Percentiles rank a stretch among this genome's conserved stretches.
Conservation (phyloP, 164 flowering plant genomes). For the Vitis labrusca region DNA sequence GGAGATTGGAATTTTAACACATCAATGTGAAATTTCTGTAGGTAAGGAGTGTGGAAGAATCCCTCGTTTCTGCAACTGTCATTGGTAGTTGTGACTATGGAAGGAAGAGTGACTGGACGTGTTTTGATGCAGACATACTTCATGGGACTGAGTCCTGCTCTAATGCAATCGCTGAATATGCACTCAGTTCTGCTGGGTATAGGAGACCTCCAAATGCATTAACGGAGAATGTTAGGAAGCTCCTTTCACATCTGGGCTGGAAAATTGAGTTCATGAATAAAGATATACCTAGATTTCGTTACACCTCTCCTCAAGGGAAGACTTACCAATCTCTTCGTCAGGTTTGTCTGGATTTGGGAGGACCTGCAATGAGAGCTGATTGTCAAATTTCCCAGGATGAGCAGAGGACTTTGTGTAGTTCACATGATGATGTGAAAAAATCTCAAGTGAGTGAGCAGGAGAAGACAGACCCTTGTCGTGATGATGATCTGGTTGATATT, state of each 20-base stretch:
- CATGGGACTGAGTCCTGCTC: constrained; percentile 40
- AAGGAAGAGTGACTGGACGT: constrained; percentile 16
- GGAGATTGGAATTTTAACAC: no score
- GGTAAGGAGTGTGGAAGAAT: constrained; percentile 53
- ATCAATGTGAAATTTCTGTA: constrained; percentile 12
- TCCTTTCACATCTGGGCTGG: constrained; percentile 67
- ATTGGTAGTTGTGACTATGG: constrained; percentile 8
- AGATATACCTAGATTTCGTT: constrained; percentile 24
- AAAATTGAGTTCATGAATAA: constrained; percentile 36
- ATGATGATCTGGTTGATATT: not conserved
- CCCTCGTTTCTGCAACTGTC: constrained; percentile 33
- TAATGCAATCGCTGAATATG: constrained; percentile 36
- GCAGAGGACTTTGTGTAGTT: constrained; percentile 4
- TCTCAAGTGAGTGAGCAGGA: not conserved
- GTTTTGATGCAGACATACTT: constrained; percentile 24
- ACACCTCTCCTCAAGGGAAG: constrained; percentile 46
- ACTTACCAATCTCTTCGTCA: constrained; percentile 35
- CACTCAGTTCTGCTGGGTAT: not conserved
- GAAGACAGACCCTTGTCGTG: not conserved
- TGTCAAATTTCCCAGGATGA: constrained; percentile 7
- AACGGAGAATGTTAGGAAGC: constrained; percentile 33
- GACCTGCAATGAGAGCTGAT: not conserved
- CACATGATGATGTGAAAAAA: constrained; percentile 3
- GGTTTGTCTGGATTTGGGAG: constrained; percentile 27
- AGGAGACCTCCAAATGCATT: not conserved